phyloP scores from a whole-genome alignment of 805 yeast genomes.

The Peterozyma xylosa region DNA sequence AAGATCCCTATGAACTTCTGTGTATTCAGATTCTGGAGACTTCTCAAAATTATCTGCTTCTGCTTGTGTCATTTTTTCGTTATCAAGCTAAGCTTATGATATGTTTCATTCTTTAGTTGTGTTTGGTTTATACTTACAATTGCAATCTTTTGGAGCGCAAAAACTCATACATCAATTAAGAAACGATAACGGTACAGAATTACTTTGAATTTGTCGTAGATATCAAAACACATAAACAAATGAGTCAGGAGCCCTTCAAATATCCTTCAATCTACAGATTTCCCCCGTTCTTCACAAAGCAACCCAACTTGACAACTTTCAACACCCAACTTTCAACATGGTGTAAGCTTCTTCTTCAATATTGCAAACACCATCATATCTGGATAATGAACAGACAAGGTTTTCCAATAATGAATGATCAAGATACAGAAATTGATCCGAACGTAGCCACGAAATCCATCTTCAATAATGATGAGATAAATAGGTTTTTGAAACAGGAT shows the following conservation, averaged over 20 bases:
- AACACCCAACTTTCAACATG: slow-evolving; percentile 75
- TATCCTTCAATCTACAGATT: slow-evolving; percentile 59
- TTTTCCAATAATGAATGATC: slow-evolving; percentile 12
- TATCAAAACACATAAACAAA: not conserved
- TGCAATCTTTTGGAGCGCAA: too few species aligned
- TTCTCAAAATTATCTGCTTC: not conserved
- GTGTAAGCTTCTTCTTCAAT: slow-evolving; percentile 56
- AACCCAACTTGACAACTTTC: slow-evolving; percentile 75
- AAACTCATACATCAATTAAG: too few species aligned
- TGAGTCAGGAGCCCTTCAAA: slow-evolving; percentile 10
- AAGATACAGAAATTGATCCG: slow-evolving; percentile 12
- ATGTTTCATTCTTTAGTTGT: too few species aligned
- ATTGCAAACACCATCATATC: slow-evolving; percentile 46
- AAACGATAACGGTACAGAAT: too few species aligned
- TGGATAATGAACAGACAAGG: slow-evolving; percentile 45
- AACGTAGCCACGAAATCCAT: slow-evolving; percentile 18
- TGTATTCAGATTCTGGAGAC: slow-evolving; percentile 15
- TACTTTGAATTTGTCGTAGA: too few species aligned
- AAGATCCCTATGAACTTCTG: slow-evolving; percentile 22
- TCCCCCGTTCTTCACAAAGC: slow-evolving; percentile 90
- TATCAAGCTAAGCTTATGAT: not conserved
- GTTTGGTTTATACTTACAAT: too few species aligned
- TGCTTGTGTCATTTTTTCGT: not conserved
- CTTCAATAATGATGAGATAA: slow-evolving; percentile 44
- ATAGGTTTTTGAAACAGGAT: slow-evolving; percentile 46